A percentile compares a stretch with the other conserved stretches of the same genome.
These are phyloP conservation scores for Helichrysum umbraculigerum DNA, from an alignment of 129 eudicot species.

Conservation along the genomic window DNA sequence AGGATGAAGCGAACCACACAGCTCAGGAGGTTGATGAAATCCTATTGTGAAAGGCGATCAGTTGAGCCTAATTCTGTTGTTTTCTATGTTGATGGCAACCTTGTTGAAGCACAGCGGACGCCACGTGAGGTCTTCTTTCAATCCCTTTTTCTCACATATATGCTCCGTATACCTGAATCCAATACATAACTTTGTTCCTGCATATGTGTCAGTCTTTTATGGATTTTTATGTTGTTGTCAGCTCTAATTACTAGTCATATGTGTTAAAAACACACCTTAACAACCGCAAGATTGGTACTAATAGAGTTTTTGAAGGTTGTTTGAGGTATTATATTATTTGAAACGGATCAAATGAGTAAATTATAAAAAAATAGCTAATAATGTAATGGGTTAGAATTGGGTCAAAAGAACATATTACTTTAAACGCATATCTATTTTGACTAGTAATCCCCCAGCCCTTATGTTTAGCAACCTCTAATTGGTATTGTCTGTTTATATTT, in stretches of 20 bases:
- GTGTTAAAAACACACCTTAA: background rate
- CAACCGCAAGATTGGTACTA: background rate
- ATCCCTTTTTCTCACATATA: background rate
- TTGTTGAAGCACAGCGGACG: too few species aligned
- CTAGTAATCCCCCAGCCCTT: background rate
- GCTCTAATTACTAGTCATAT: background rate
- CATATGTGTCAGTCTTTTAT: background rate
- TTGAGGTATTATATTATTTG: too few species aligned
- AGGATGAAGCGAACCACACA: too few species aligned
- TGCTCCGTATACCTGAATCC: background rate
- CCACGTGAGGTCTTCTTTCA: slow-evolving; percentile 25
- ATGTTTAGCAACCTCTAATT: background rate
- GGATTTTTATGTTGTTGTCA: background rate
- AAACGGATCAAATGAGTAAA: background rate
- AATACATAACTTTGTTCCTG: background rate
- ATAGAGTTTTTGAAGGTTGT: background rate
- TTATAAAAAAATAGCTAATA: too few species aligned
- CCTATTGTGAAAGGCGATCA: too few species aligned
- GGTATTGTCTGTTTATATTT: background rate
- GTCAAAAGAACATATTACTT: background rate
- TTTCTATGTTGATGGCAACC: too few species aligned
- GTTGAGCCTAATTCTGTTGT: too few species aligned
- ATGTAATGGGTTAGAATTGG: too few species aligned
- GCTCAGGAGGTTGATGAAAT: too few species aligned
- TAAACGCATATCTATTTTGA: background rate